Evolutionary conservation across 1,284 basidiomycete genomes (phyloP).

Genomic region (Gymnopus androsaceus): DNA sequence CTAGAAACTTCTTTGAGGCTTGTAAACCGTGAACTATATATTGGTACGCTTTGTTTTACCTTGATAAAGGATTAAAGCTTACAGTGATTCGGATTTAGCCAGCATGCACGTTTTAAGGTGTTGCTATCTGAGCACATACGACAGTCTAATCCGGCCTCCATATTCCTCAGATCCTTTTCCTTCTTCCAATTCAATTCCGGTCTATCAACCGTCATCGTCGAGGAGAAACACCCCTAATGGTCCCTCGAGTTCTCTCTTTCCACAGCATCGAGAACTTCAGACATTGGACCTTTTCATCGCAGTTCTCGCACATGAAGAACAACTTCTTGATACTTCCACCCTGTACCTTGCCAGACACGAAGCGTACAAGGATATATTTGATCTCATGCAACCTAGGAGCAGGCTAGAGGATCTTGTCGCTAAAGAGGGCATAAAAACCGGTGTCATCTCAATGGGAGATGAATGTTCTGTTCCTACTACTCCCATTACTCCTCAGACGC

Average conservation of each 20-base stretch:
- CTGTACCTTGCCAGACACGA: constrained; percentile 74
- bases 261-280: constrained; percentile 64
- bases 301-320: constrained; percentile 75
- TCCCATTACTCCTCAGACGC: not conserved
- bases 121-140: constrained; percentile 67
- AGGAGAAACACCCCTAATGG: constrained; percentile 5
- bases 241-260: constrained; percentile 27
- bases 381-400: constrained; percentile 68
- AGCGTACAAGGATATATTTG: constrained; percentile 73
- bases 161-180: constrained; percentile 81
- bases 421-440: constrained; percentile 56
- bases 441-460: constrained; percentile 45
- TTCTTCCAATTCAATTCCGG: constrained; percentile 11
- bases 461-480: constrained; percentile 13
- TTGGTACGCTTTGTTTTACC: constrained; percentile 43
- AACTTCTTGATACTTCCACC: constrained; percentile 68
- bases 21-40: constrained; percentile 66
- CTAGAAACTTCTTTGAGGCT: constrained; percentile 59
- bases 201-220: constrained; percentile 13
- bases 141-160: constrained; percentile 58
- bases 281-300: constrained; percentile 77
- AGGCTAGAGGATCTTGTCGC: constrained; percentile 73
- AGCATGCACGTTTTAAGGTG: constrained; percentile 54
- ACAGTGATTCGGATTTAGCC: not conserved
- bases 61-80: not conserved